phyloP scores from a whole-genome alignment of 352 stramenopile genomes.

The Globisporangium emineosum region DNA sequence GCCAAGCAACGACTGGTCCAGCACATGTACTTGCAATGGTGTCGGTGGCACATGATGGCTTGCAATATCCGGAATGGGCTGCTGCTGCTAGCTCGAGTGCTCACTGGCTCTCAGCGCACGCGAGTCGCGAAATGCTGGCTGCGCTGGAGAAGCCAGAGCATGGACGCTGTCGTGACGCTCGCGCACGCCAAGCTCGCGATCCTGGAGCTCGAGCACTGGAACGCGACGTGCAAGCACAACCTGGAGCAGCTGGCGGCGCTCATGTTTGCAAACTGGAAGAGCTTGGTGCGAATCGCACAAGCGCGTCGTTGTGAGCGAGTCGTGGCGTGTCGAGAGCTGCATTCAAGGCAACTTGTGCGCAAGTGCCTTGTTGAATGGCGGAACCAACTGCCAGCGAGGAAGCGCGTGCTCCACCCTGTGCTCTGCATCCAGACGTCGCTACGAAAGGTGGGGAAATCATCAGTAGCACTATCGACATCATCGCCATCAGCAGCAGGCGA shows the following conservation, averaged over 20 bases:
- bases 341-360: background rate
- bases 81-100: background rate
- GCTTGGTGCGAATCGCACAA: background rate
- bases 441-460: too few relatives aligned
- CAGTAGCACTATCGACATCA: too few relatives aligned
- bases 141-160: constrained; percentile 2
- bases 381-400: background rate
- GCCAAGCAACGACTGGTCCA: background rate
- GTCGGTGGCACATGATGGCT: background rate
- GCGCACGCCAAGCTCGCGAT: constrained; percentile 12
- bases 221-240: background rate
- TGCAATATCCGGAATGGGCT: background rate
- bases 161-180: constrained; percentile 8
- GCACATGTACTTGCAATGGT: background rate
- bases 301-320: background rate
- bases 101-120: background rate
- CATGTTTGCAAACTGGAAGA: constrained; percentile 11
- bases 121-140: constrained; percentile 4
- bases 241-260: constrained; percentile 7
- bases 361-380: constrained; percentile 9
- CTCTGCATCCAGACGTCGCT: constrained; percentile 17
- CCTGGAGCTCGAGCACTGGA: constrained; percentile 16
- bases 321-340: background rate
- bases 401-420: constrained; percentile 6
- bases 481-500: background rate